Evolutionary conservation across 2,329 filamentous ascomycete species (phyloP).

Genomic region (Stagonosporopsis vannaccii): DNA sequence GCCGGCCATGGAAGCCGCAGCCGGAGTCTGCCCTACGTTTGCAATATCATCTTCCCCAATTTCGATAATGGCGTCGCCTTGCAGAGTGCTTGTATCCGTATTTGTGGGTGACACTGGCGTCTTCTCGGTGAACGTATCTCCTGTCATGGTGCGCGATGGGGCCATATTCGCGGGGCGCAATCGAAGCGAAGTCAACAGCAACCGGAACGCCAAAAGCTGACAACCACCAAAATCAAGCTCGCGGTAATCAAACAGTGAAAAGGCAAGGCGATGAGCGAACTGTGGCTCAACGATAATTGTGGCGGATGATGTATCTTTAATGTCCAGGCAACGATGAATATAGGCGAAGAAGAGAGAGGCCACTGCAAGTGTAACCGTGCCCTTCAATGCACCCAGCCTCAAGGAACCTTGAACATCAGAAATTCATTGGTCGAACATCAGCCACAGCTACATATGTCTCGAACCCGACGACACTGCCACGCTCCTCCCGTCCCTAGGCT

Average conservation of each 20-base stretch:
- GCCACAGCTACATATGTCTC: constrained; percentile 18
- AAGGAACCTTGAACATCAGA: constrained; percentile 23
- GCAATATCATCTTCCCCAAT: constrained; percentile 34
- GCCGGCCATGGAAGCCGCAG: constrained; percentile 22
- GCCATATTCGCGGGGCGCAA: constrained; percentile 32
- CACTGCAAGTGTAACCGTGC: not conserved
- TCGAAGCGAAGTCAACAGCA: not conserved
- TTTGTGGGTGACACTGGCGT: constrained; percentile 39
- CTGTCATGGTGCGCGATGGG: constrained; percentile 42
- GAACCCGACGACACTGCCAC: constrained; percentile 36
- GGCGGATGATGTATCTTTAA: constrained; percentile 5
- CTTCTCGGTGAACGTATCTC: constrained; percentile 40
- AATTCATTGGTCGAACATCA: constrained; percentile 27
- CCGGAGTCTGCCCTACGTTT: constrained; percentile 9
- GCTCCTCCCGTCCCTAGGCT: not conserved
- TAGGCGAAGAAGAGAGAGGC: not conserved
- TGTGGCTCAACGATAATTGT: constrained; percentile 7
- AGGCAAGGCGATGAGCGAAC: not conserved
- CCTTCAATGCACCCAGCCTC: constrained; percentile 20
- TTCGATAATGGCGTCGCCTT: constrained; percentile 43
- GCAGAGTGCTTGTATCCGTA: constrained; percentile 36
- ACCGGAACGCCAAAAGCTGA: not conserved
- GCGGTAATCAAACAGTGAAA: not conserved
- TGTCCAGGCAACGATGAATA: not conserved
- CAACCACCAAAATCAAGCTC: not conserved